Conservation (phyloP, 352 stramenopile species). For the Globisporangium cylindrosporum region DNA sequence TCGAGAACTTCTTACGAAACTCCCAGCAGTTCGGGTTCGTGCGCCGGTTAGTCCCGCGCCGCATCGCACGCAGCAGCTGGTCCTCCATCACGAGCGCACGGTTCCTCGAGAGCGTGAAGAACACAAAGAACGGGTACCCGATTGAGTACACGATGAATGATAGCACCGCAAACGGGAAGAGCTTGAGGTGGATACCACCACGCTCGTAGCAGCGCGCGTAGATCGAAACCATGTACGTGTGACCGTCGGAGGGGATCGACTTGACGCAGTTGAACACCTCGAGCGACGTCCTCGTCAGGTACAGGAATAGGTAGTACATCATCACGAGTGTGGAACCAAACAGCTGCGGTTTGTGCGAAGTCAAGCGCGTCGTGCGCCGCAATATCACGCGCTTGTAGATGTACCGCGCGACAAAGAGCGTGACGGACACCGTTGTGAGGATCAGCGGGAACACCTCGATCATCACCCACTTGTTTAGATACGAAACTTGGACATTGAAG, state of each 20-base stretch:
- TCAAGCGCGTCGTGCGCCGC: slow-evolving; percentile 48
- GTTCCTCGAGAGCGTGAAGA: slow-evolving; percentile 58
- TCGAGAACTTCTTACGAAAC: slow-evolving; percentile 74
- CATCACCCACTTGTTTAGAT: slow-evolving; percentile 66
- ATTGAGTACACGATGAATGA: slow-evolving; percentile 71
- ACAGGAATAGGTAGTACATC: slow-evolving; percentile 84
- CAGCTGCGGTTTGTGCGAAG: slow-evolving; percentile 60
- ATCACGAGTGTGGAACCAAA: slow-evolving; percentile 75
- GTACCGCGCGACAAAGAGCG: slow-evolving; percentile 52
- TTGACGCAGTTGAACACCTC: slow-evolving; percentile 78
- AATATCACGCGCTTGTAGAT: slow-evolving; percentile 56
- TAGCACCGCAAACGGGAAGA: slow-evolving; percentile 63
- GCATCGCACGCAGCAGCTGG: slow-evolving; percentile 58
- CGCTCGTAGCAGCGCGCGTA: slow-evolving; percentile 60
- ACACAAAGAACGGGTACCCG: slow-evolving; percentile 69
- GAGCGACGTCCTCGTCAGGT: slow-evolving; percentile 68
- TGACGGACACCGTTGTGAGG: slow-evolving; percentile 38
- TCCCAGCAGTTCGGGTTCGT: slow-evolving; percentile 70
- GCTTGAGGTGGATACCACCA: slow-evolving; percentile 50
- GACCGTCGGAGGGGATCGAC: slow-evolving; percentile 59
- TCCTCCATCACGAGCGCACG: slow-evolving; percentile 62
- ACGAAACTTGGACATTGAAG: slow-evolving; percentile 67
- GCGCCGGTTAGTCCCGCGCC: slow-evolving; percentile 46
- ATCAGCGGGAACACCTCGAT: slow-evolving; percentile 58
- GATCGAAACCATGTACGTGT: slow-evolving; percentile 72